phyloP scores from a whole-genome alignment of 441 rosid genomes.

The Pelargonium citronellum region DNA sequence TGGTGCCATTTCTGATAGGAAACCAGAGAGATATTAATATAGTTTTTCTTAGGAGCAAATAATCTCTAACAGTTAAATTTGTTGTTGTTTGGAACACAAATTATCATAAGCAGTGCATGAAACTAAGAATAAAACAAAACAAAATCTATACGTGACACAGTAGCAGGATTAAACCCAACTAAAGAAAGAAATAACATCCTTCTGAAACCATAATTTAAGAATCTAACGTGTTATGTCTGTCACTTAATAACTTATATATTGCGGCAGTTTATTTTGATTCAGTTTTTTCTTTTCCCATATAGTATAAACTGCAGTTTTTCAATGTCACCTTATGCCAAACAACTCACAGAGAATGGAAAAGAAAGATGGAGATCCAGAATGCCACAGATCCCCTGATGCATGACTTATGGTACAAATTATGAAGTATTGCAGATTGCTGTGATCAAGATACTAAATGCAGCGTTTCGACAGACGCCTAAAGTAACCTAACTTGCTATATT shows the following conservation, averaged over 20 bases:
- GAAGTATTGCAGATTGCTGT: neutral
- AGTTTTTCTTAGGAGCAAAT: neutral
- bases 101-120: neutral
- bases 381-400: too few relatives aligned
- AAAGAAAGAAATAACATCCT: neutral
- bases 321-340: too few relatives aligned
- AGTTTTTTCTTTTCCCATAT: too few relatives aligned
- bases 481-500: neutral
- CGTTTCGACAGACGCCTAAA: neutral
- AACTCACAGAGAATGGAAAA: too few relatives aligned
- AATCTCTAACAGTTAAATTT: neutral
- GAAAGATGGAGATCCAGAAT: too few relatives aligned
- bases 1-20: conserved; percentile 34
- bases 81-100: neutral
- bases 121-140: neutral
- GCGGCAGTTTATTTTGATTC: too few relatives aligned
- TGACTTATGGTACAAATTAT: too few relatives aligned
- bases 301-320: too few relatives aligned
- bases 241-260: too few relatives aligned
- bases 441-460: neutral
- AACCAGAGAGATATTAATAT: neutral
- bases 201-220: neutral
- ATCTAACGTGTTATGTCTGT: too few relatives aligned
- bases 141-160: neutral
- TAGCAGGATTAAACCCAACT: too few relatives aligned